Evolutionary conservation across 2,329 filamentous ascomycete genomes (phyloP).

Genomic region (Beauveria sp.): DNA sequence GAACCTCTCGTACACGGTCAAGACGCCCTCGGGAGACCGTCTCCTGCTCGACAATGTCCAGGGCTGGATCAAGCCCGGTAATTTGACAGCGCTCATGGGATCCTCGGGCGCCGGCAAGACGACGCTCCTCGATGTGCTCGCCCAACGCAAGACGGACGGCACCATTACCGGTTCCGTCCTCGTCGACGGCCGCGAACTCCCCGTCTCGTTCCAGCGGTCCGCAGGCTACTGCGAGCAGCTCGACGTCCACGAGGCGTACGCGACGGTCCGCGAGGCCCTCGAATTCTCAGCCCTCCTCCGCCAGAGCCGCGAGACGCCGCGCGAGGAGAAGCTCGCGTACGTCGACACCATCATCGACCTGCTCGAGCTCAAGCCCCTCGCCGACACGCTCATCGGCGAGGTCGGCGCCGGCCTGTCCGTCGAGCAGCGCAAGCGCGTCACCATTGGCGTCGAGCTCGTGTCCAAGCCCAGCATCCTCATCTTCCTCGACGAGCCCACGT

Average conservation of each 20-base stretch:
- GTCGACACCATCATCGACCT: constrained; percentile 71
- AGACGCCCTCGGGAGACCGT: constrained; percentile 53
- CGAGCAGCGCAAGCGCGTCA: constrained; percentile 47
- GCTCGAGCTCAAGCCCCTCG: constrained; percentile 40
- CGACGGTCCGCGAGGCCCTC: constrained; percentile 70
- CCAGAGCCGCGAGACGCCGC: constrained; percentile 56
- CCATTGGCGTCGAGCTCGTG: constrained; percentile 54
- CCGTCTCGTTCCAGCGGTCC: constrained; percentile 69
- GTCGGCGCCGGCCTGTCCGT: constrained; percentile 46
- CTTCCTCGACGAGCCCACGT: constrained; percentile 57
- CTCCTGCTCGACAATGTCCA: constrained; percentile 71
- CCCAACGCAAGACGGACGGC: constrained; percentile 71
- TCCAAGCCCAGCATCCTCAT: constrained; percentile 53
- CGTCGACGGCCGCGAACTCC: constrained; percentile 65
- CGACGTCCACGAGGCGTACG: constrained; percentile 65
- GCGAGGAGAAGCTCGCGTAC: constrained; percentile 64
- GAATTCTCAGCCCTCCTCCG: constrained; percentile 67
- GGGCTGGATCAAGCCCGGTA: constrained; percentile 78
- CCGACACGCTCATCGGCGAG: constrained; percentile 39
- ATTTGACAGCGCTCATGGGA: constrained; percentile 72
- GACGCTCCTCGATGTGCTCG: constrained; percentile 74
- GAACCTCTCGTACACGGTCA: constrained; percentile 62
- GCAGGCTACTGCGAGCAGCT: constrained; percentile 78
- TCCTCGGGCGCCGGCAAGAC: constrained; percentile 80
- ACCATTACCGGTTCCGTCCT: constrained; percentile 67